Evolutionary conservation across 495 filamentous ascomycete species (phyloP), one percentile per base, ranked within the genome.

Genomic region (Penicillium canariense): DNA sequence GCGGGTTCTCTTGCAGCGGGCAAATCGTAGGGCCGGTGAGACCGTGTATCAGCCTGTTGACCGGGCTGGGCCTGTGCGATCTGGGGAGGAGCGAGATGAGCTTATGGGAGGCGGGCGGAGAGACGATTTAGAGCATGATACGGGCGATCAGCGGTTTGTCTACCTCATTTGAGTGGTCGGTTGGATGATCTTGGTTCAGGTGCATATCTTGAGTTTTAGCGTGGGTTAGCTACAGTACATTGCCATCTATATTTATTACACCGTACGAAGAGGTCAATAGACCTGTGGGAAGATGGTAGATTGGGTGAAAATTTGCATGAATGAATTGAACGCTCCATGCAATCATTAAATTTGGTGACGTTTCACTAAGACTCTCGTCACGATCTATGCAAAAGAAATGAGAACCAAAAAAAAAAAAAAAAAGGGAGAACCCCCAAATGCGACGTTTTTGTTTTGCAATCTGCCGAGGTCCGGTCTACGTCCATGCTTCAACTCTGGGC

Each of bases 1-100:
- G 65, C 69, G 84, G 54, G 12, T 71, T n/a, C 54, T 79, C 7
- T 56, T 86, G 42, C 61, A 61, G 30, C 50, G 68, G 52, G 67
- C 71, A 57, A 83, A 82, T 58, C 52, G 62, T 15, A 66, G 38
- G n/a, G 47, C 49, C 35, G 50, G 48, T 34, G 1, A n/a, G 14
- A 26, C 20, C 6, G 60, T 66, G 9, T 68, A 70, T 18, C 53
- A 62, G 48, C 67, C 64, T 36, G 53, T 57, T 38, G 34, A 34
- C 23, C 50, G 45, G 30, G 59, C 51, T 28, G 47, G 53, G 18
- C 49, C 52, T 39, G 62, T 34, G 18, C 61, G 55, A 6, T 49
- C 38, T 25, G 63, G 59, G 3, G 72, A 65, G 49, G 72, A 76
- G 61, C 58, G 66, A 17, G 70, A 73, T 50, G 71, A 63, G 42